Conservation (phyloP, 345 rosid genomes). For the Cardamine occulta region DNA sequence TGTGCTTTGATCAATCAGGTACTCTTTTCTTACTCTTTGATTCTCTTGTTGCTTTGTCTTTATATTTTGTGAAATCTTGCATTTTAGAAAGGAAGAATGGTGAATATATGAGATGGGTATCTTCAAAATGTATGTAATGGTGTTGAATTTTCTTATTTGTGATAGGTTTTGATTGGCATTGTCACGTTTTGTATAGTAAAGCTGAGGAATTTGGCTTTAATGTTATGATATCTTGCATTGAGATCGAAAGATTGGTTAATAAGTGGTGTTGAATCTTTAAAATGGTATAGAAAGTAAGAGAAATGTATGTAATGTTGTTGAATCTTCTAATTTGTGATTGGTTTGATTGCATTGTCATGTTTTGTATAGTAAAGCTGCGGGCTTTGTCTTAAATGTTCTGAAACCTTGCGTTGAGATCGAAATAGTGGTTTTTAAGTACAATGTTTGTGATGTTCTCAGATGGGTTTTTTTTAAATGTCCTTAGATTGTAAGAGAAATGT, state of each 20-base stretch:
- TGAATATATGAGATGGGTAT: background rate
- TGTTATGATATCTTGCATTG: background rate
- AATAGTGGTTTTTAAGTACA: background rate
- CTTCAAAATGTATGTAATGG: background rate
- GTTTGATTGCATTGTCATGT: background rate
- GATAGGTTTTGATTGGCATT: background rate
- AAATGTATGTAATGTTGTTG: background rate
- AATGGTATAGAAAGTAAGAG: too few relatives aligned
- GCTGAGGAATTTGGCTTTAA: background rate
- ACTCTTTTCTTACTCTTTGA: background rate
- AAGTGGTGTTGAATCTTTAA: too few relatives aligned
- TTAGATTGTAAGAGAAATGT: background rate
- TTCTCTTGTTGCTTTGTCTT: background rate
- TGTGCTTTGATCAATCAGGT: slow-evolving; percentile 63
- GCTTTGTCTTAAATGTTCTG: background rate
- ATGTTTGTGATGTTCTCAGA: background rate
- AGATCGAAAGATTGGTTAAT: background rate
- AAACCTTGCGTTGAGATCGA: background rate
- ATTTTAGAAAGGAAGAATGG: background rate
- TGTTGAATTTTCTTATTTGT: background rate
- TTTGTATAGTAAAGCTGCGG: background rate
- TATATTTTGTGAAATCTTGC: background rate
- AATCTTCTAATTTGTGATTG: background rate
- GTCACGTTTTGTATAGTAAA: background rate
- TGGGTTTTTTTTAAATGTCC: background rate